These are phyloP conservation scores for Phoma sp. DNA, from an alignment of 2,329 filamentous ascomycete species.

Conservation along the genomic window DNA sequence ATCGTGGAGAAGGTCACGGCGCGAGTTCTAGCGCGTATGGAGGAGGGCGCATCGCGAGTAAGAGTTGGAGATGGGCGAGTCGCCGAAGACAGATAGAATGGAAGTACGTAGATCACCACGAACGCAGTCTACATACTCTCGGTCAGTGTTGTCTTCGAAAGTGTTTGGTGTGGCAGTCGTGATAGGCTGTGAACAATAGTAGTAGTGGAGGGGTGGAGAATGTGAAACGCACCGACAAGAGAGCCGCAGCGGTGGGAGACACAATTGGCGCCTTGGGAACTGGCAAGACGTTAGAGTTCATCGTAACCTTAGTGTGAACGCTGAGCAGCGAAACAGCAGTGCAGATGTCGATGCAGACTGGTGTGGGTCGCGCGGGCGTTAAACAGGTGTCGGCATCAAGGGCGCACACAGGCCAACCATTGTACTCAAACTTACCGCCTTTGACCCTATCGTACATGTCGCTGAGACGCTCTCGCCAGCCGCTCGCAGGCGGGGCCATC, in stretches of 20 bases:
- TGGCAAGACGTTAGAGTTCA: slow-evolving; percentile 44
- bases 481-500: slow-evolving; percentile 47
- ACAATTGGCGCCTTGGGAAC: slow-evolving; percentile 47
- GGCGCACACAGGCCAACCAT: slow-evolving; percentile 43
- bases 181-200: slow-evolving; percentile 36
- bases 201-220: slow-evolving; percentile 27
- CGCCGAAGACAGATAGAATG: slow-evolving; percentile 82
- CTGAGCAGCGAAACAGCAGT: slow-evolving; percentile 23
- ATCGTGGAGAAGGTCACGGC: slow-evolving; percentile 80
- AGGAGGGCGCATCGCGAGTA: slow-evolving; percentile 85
- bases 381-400: slow-evolving; percentile 20
- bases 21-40: slow-evolving; percentile 85
- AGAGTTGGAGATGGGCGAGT: slow-evolving; percentile 82
- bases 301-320: slow-evolving; percentile 12
- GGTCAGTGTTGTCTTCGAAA: slow-evolving; percentile 31
- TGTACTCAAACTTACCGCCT: slow-evolving; percentile 44
- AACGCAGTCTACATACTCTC: slow-evolving; percentile 68
- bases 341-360: slow-evolving; percentile 9
- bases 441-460: slow-evolving; percentile 44
- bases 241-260: slow-evolving; percentile 44
- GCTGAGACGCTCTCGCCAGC: slow-evolving; percentile 44
- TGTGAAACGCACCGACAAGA: slow-evolving; percentile 50
- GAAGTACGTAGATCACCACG: slow-evolving; percentile 87
- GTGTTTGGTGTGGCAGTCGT: slow-evolving; percentile 15
- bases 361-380: slow-evolving; percentile 38